A percentile compares a stretch with the other conserved stretches of the same genome.
Conservation (phyloP, 441 rosid species). For the Brassica balearica region DNA sequence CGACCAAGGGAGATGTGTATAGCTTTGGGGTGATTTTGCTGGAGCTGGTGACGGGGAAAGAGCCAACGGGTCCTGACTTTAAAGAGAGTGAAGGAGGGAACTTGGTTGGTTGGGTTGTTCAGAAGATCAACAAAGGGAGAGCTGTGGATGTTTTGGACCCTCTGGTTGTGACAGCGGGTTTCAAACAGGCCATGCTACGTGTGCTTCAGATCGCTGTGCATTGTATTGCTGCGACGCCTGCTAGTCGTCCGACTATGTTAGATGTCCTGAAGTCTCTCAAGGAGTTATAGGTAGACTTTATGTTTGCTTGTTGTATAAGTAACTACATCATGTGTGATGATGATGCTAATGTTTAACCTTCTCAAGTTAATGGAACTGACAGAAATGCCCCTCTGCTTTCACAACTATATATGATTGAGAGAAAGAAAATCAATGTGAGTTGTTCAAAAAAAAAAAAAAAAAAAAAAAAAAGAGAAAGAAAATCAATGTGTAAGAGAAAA, state of each 20-base stretch:
- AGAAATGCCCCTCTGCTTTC: neutral
- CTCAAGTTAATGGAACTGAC: neutral
- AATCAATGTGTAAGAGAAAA: neutral
- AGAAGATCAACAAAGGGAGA: conserved; percentile 71
- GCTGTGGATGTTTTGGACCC: conserved; percentile 76
- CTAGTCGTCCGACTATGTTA: conserved; percentile 79
- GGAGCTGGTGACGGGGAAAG: conserved; percentile 90
- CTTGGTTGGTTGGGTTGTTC: conserved; percentile 83
- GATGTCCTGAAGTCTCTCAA: conserved; percentile 62
- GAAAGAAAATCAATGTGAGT: too few species aligned
- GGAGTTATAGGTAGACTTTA: conserved; percentile 43
- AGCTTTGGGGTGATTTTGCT: conserved; percentile 93
- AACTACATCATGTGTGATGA: neutral
- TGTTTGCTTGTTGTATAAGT: conserved; percentile 23
- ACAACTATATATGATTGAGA: neutral
- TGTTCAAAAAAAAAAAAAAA: too few species aligned
- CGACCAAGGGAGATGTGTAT: conserved; percentile 91
- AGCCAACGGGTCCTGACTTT: conserved; percentile 91
- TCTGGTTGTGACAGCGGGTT: conserved; percentile 48
- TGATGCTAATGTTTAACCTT: conserved; percentile 12
- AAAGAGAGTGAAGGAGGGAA: conserved; percentile 95
- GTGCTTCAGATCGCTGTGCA: conserved; percentile 66
- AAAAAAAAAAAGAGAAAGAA: neutral
- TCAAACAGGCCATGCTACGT: conserved; percentile 66
- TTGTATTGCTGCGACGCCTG: conserved; percentile 80